These are phyloP conservation scores for Lanzia echinophila DNA, from an alignment of 2,329 filamentous ascomycete genomes.

Conservation along the genomic window DNA sequence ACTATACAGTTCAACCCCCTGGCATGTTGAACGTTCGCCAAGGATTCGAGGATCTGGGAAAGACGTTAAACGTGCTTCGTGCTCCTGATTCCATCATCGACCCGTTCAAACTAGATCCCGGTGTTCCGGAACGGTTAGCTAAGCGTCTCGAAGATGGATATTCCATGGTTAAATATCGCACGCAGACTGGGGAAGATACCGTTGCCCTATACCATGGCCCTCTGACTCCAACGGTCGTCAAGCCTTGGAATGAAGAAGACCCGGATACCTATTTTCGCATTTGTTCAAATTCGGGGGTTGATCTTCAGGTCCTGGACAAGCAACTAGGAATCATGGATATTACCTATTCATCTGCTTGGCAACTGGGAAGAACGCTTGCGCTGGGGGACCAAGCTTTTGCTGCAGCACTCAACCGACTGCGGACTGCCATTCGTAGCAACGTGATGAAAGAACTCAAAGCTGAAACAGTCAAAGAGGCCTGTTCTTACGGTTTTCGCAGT, in stretches of 20 bases:
- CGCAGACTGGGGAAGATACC: constrained; percentile 36
- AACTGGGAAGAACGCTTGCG: constrained; percentile 36
- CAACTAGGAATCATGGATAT: constrained; percentile 38
- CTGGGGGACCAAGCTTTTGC: constrained; percentile 32
- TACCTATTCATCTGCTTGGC: constrained; percentile 39
- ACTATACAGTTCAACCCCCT: constrained; percentile 33
- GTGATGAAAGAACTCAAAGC: constrained; percentile 3
- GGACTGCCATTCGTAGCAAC: constrained; percentile 1
- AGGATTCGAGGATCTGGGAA: not conserved
- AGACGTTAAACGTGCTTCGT: not conserved
- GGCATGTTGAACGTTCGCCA: not conserved
- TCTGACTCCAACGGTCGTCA: constrained; percentile 24
- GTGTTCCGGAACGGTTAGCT: not conserved
- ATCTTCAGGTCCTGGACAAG: constrained; percentile 37
- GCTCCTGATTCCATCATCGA: not conserved
- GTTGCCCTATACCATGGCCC: constrained; percentile 35
- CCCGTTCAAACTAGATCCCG: not conserved
- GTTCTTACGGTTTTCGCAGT: not conserved
- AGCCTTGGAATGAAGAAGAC: not conserved
- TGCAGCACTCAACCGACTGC: constrained; percentile 24
- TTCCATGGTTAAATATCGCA: constrained; percentile 31
- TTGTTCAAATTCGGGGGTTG: constrained; percentile 30
- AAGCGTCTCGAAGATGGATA: constrained; percentile 35
- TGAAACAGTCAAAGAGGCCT: not conserved
- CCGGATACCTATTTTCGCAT: constrained; percentile 1